Evolutionary conservation across 257 asterid species (phyloP), one percentile per base, ranked within the genome.

Genomic region (Solanum pennellii): DNA sequence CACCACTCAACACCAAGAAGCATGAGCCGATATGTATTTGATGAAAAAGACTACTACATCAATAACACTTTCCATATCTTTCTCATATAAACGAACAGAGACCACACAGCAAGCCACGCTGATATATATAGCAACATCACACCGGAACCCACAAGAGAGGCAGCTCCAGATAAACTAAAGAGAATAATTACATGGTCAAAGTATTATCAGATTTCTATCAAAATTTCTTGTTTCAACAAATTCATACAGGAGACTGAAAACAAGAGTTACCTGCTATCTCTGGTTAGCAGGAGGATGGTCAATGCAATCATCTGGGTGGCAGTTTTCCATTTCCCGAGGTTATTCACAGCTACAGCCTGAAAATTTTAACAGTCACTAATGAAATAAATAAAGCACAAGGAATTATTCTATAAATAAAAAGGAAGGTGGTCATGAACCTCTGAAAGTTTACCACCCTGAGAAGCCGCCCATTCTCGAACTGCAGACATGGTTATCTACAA

Each of bases 391-490:
- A 76, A 20, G 83, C 76, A 45, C 9, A 13, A 23, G 27, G 44
- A 45, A 21, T 47, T 27, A 44, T 42, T 45, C 42, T 42, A 33
- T 31, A 69, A 71, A 73, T 41, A 59, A 23, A 85, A 39, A 37
- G 85, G 66, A 25, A 42, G 71, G 18, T 59, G 18, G 71, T 42
- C 47, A 31, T 49, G 77, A 87, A 97, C 99, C 98, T 96, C 96
- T 68, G 95, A 92, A 88, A 97, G 98, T 92, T 92, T 97, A 90
- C 89, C 92, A 88, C 94, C 98, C 88, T 93, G 98, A 86, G 98
- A 95, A 87, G 98, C 98, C 80, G 99, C 99, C 99, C 99, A 97
- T 92, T 97, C 99, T 92, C 99, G 92, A 84, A 97, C 99, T 1
- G 99, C 99, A 2, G 99, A 97, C 99, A 97, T 97, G 83, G 99